Base-by-base conservation (phyloP, 2,329 filamentous ascomycete genomes). In the Paracorniculantispora psalliotae region DNA sequence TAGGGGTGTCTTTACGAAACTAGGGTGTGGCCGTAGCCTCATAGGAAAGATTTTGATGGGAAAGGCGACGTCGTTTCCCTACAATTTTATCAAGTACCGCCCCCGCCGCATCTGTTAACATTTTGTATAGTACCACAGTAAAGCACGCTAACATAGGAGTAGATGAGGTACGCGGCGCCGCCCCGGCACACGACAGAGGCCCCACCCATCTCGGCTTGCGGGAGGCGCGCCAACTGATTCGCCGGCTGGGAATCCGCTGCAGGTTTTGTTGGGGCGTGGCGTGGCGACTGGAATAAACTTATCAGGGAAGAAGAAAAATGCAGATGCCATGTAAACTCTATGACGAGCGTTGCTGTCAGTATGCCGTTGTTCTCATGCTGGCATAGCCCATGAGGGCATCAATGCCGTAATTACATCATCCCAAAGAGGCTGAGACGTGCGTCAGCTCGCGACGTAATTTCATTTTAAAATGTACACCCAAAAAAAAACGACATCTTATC, bases 211-310 rank as follows among this genome's bases (percentile, higher is more conserved):
- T 59, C 57, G 57, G 50, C 57, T 44, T 49, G 43, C 46, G 25
- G 57, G 44, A 54, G 43, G n/a, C 41, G 49, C 48, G 57, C 49
- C 50, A 48, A 46, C 35, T 54, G 57, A 59, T 54, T 59, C 57
- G 51, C 51, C 7, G 12, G 28, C 48, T 30, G 26, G 25, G 19
- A 50, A 26, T 47, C 54, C 30, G 41, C 44, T 15, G 23, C 10
- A 46, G 19, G 28, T 44, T 54, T 59, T 59, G 57, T 59, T 59
- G 57, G 50, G 57, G 50, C 47, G 5, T n/a, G 23, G 12, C 30
- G 19, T 6, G 25, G 15, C 12, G 44, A 30, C 30, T 48, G 25
- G 25, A 28, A 21, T 35, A 35, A n/a, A n/a, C n/a, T n/a, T n/a
- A n/a, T n/a, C n/a, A 37, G 30, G 30, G 12, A 47, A 47, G 23